Evolutionary conservation across 768 basidiomycete species (phyloP), one percentile per base, ranked within the genome.

Genomic region (Clitopilus hobsonii): DNA sequence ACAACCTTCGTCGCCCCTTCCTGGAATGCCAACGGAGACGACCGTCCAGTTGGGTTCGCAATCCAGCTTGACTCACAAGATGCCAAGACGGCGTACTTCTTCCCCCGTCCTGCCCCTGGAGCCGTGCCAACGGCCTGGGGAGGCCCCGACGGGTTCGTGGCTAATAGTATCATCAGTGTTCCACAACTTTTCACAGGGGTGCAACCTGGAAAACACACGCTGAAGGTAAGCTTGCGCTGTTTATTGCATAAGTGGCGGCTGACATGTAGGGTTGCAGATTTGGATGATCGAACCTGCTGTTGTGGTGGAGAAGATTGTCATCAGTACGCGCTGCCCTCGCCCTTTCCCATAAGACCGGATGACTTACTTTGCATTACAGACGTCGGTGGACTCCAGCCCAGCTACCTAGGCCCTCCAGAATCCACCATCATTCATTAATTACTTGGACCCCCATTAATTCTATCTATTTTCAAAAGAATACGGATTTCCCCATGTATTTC

Each of bases 351-450:
- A 32, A 6, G 5, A 27, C 20, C 28, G 27, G 25, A 54, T 29
- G 29, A 55, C 48, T 58, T 28, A 51, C 51, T 32, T 51, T 48
- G 18, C 22, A 25, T 53, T 32, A 14, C 60, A 84, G 84, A 85
- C 65, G 75, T 80, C 22, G 84, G 84, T 28, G 81, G 80, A 14
- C 71, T 85, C 5, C 59, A 66, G 48, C 66, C 76, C 0, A 84
- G 82, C 58, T 87, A 85, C 62, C 71, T 87, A 28, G 85, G 85
- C 6, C 84, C 84, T 28, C 83, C 84, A 1, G 85, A 86, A 65
- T 83, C 82, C 63, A 56, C 73, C 29, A 52, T 61, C 30, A 63
- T 69, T 28, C 57, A 52, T 52, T 62, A 58, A 49, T 45, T 11
- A 6, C 20, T 27, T 24, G 26, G 26, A 27, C 11, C n/a, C 10